Percentiles rank a stretch among this genome's conserved stretches.
Conservation (phyloP, 371 early-diverging fungal species). For the Apophysomyces variabilis region DNA sequence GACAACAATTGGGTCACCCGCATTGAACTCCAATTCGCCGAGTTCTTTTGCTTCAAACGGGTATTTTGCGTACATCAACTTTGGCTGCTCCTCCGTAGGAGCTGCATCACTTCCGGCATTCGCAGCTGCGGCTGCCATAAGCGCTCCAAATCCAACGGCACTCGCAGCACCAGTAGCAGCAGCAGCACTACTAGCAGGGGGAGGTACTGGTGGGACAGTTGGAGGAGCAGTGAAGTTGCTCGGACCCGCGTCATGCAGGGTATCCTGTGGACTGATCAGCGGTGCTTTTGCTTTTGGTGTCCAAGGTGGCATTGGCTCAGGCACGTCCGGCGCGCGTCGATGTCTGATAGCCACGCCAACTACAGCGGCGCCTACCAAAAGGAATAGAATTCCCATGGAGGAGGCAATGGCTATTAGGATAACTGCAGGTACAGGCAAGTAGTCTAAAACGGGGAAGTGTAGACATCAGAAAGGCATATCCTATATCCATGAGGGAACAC, state of each 20-base stretch:
- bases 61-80: constrained; percentile 70
- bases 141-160: constrained; percentile 18
- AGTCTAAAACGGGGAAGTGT: constrained; percentile 20
- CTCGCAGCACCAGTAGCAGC: constrained; percentile 8
- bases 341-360: constrained; percentile 34
- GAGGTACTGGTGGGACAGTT: constrained; percentile 9
- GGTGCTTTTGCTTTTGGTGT: constrained; percentile 4
- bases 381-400: constrained; percentile 68
- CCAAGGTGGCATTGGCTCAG: constrained; percentile 43
- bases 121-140: constrained; percentile 16
- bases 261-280: constrained; percentile 13
- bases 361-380: constrained; percentile 58
- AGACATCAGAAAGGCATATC: too few species aligned
- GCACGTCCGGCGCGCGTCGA: constrained; percentile 24
- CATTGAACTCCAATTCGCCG: constrained; percentile 74
- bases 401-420: constrained; percentile 78
- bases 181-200: background rate
- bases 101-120: constrained; percentile 1
- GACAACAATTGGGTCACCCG: constrained; percentile 72
- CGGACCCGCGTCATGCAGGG: constrained; percentile 16
- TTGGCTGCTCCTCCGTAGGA: constrained; percentile 38
- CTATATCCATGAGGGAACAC: background rate
- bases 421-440: constrained; percentile 65
- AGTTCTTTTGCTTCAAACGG: constrained; percentile 77
- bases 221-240: constrained; percentile 18